Percentiles rank a stretch among this genome's conserved stretches.
Conservation (phyloP, 2,329 filamentous ascomycete genomes). For the Mollisia scopiformis region DNA sequence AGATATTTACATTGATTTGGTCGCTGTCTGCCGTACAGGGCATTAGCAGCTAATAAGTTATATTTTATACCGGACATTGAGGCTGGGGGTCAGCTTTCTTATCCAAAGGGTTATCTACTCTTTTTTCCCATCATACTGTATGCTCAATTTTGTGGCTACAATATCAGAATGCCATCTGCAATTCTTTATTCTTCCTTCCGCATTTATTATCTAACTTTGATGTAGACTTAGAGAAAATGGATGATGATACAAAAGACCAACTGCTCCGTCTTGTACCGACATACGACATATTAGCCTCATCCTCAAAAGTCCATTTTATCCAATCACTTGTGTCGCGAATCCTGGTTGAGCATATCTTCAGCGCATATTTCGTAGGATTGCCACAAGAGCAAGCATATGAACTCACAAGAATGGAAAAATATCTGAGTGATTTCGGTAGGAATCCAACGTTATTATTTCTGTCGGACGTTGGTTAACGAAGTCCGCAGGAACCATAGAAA, state of each 20-base stretch:
- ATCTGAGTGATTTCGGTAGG: conserved; percentile 30
- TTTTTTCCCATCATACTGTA: too few relatives aligned
- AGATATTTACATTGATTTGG: too few relatives aligned
- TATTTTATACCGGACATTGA: too few relatives aligned
- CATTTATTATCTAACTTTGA: conserved; percentile 11
- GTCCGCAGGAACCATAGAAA: conserved; percentile 49
- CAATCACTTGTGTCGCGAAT: conserved; percentile 64
- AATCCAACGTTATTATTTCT: neutral
- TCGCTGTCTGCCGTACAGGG: too few relatives aligned
- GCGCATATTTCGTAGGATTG: conserved; percentile 65
- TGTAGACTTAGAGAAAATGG: conserved; percentile 48
- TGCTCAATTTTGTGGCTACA: neutral
- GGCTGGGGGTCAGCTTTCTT: too few relatives aligned
- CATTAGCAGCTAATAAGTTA: too few relatives aligned
- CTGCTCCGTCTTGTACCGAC: conserved; percentile 56
- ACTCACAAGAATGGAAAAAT: conserved; percentile 41
- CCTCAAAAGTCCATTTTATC: conserved; percentile 62
- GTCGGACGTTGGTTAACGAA: neutral
- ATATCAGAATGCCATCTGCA: neutral
- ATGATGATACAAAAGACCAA: conserved; percentile 45
- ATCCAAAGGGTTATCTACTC: too few relatives aligned
- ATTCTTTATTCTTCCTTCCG: neutral
- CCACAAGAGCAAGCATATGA: conserved; percentile 54
- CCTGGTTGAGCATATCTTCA: conserved; percentile 64
- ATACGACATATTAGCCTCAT: conserved; percentile 56